Base-by-base conservation (phyloP, 2,329 filamentous ascomycete species). In the Xylariaceae sp. region DNA sequence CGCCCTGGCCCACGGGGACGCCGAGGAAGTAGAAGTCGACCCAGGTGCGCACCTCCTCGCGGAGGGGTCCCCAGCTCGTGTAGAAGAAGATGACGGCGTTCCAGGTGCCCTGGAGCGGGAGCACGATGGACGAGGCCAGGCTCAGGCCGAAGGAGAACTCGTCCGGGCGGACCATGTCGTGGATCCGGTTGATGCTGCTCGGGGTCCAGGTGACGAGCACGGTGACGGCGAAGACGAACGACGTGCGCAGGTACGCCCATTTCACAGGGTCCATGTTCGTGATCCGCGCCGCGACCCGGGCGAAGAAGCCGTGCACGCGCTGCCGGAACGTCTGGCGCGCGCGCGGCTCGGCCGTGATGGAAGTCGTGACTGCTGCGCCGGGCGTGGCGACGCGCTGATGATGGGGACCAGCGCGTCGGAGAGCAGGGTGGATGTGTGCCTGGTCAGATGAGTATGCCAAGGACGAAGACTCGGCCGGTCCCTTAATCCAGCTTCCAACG, bases 101-200 rank as follows among this genome's bases (percentile, higher is more conserved):
- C 84, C 85, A 89, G 21, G 88, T 74, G 1, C 86, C 86, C 59
- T 90, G 86, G 1, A 88, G 67, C 0, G 86, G 85, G 3, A 90
- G 68, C 0, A 89, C 85, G 2, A 85, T 69, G 2, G 82, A 80
- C 5, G 81, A 80, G 1, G 77, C 74, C 35, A 87, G 72, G 55
- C 85, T 83, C 35, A 88, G 74, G 9, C 71, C 73, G 56, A 79
- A 89, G 41, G 70, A 73, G 19, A 71, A 68, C 7, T 64, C 47
- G 19, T 46, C 56, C 0, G 75, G 74, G 35, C 74, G 62, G 6
- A 78, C 62, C 47, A 88, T 71, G 46, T 78, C 74, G 61, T 88
- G 83, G 18, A 88, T 75, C 19, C 85, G 73, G 60, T 90, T 90
- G 55, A 85, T 71, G 42, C 79, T 85, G 50, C 80, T 84, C 5